Evolutionary conservation across 2,329 filamentous ascomycete species (phyloP), one percentile per base, ranked within the genome.

Genomic region (Aspergillus quadricinctus): DNA sequence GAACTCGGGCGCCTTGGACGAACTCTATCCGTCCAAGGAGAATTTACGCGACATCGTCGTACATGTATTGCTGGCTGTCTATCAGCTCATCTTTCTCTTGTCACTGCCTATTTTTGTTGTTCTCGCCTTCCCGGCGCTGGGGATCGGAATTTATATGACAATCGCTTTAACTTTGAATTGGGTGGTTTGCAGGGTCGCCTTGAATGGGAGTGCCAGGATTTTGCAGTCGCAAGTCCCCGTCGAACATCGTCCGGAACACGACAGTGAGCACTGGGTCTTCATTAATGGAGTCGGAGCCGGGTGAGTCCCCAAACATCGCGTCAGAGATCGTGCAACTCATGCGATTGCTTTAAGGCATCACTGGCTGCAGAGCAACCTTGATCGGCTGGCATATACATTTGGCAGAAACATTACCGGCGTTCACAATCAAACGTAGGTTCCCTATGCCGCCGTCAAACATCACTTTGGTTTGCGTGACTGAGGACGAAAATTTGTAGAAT

Each of bases 181-280:
- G 50, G 59, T 41, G 1, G 56, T 75, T 23, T 71, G 71, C 51
- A 61, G 63, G 23, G 37, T 72, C 2, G 35, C 73, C 17, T 56
- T 75, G 52, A 79, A 78, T 55, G 71, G 74, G 45, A 74, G 79
- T 2, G 75, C 81, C 53, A 84, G 82, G 59, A 78, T 84, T 1
- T 70, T 77, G 17, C 72, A 72, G 1, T 69, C 72, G 17, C 52
- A 57, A 19, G 65, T 61, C 1, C 60, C 62, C 4, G 53, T 65
- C 2, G 37, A 55, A 11, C 53, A 58, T 48, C 51, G 41, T 19
- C 76, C 78, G 0, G 78, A 67, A n/a, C 71, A 77, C 68, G 75
- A 77, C 10, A 78, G 84, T 52, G 89, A 92, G 73, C 82, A 86
- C 65, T 93, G 89, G 89, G 79, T 92, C n/a, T 92, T 89, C 67